Base-by-base conservation (phyloP, 2,329 filamentous ascomycete genomes). In the Coniochaeta sp. region DNA sequence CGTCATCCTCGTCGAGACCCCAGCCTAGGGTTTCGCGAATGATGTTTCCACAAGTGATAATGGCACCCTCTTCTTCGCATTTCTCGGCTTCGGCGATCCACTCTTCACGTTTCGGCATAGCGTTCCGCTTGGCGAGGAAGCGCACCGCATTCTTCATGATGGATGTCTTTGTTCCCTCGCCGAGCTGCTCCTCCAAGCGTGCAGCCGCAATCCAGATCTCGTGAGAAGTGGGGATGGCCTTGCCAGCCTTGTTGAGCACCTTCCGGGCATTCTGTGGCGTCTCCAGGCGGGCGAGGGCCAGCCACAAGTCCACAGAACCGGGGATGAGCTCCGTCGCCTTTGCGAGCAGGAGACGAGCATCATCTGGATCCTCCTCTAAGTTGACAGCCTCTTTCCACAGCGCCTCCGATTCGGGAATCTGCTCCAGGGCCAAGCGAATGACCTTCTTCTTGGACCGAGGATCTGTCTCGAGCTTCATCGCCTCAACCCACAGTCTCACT, bases 381-480 rank as follows among this genome's bases (percentile, higher is more conserved):
- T 98, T 98, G 63, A 99, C 93, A 5, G 93, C 89, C 71, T 96
- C 92, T 72, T 98, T 99, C 95, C 95, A 99, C n/a, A 99, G 83
- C 47, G 90, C 89, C 55, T 98, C 95, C 0, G 93, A 98, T 69
- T 96, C 91, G 0, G 93, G 93, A 44, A 97, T 90, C 69, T 96
- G 89, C 68, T 98, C 91, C 52, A 99, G 81, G 0, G 95, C 96
- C 70, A 96, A 90, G 59, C 93, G 85, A 36, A 97, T 86, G 8
- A 99, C 95, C 70, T 92, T 88, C 76, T 98, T 98, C 75, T 96
- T 96, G 12, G 91, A 90, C 61, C 88, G 84, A 1, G 86, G 77
- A 55, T 96, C 89, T 8, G 86, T 86, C 73, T 99, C 95, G 26
- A 99, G 77, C 64, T 91, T 90, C 87, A 97, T 97, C 0, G 95